Base-by-base conservation (phyloP, 2,329 filamentous ascomycete species). In the Fusarium globosum region DNA sequence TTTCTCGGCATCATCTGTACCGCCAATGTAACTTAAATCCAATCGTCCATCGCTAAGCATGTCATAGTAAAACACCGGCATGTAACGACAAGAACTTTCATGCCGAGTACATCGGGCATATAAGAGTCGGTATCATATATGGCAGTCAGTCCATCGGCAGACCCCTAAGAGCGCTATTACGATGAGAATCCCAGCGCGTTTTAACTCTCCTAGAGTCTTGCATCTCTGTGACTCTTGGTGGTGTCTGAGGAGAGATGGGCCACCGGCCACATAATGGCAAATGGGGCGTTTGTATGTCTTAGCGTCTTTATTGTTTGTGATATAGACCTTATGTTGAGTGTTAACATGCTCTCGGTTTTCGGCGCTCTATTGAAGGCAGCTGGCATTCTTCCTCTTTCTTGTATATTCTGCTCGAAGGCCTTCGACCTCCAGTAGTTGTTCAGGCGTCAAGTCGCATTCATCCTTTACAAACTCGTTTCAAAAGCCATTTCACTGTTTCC, bases 211-310 rank as follows among this genome's bases (percentile, higher is more conserved):
- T 8, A 46, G 4, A 20, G 0, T 23, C 5, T 11, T 5, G 43
- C 18, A 21, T 10, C 20, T 46, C 43, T 21, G 23, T 1, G 43
- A 21, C 23, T 46, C 1, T 14, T 20, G 23, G 14, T 4, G 1
- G 6, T 7, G 18, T 4, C 0, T 20, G 12, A 11, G 1, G 0
- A 45, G 43, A 4, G 43, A 46, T 10, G 43, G 43, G 8, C 23
- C 20, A 0, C 14, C 23, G 0, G 18, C 8, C 23, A 28, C 18
- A 7, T 14, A 46, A 10, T 18, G 13, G 8, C 6, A 28, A 15
- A 4, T 9, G 8, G 18, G 21, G 10, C 9, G 20, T 28, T 28
- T 7, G 0, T 10, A 21, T 12, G 1, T 28, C 26, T 46, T 8
- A 28, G 8, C 10, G 18, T 20, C 12, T 46, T 18, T 46, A 6